Base-by-base conservation (phyloP, 2,329 filamentous ascomycete species). In the Massarina eburnea region DNA sequence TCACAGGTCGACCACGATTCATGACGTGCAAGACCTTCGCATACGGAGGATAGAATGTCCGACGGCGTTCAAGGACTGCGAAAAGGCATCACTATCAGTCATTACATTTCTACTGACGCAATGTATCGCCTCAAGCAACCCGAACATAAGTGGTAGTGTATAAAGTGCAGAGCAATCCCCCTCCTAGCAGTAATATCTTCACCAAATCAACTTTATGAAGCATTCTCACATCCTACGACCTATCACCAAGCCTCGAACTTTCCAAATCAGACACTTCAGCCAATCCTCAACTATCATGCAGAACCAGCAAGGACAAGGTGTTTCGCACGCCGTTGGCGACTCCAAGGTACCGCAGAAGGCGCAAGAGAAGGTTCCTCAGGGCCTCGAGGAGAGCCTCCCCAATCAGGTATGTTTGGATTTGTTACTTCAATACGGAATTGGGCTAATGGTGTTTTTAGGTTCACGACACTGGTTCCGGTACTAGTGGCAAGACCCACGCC, bases 321-420 rank as follows among this genome's bases (percentile, higher is more conserved):
- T 65, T 26, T 74, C 72, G 39, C 72, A 75, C 63, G 71, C 73
- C 40, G 59, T 46, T 8, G 67, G 67, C 43, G 61, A 71, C 41
- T 73, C 71, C 26, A 65, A 67, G 14, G 68, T 75, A 8, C 71
- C 72, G 20, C 57, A 62, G 12, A 66, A 60, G 32, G 58, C 70
- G 2, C 72, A 75, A 40, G 59, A 76, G 50, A 64, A 63, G 36
- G 71, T 64, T 5, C 59, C 72, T 12, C 59, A 66, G 40, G 63
- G 60, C 17, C 58, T 73, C 22, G 72, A 74, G 53, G 62, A 73
- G 54, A 56, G 59, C 36, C 61, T 74, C 4, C 72, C 71, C 14
- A 67, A 74, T 48, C 49, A 55, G 7, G 62, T 68, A 58, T 17
- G 55, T 15, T 8, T 20, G 14, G 6, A 26, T 34, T 8, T 9